Evolutionary conservation across 352 stramenopile species (phyloP).

Genomic region (Phytopythium mirpurense): DNA sequence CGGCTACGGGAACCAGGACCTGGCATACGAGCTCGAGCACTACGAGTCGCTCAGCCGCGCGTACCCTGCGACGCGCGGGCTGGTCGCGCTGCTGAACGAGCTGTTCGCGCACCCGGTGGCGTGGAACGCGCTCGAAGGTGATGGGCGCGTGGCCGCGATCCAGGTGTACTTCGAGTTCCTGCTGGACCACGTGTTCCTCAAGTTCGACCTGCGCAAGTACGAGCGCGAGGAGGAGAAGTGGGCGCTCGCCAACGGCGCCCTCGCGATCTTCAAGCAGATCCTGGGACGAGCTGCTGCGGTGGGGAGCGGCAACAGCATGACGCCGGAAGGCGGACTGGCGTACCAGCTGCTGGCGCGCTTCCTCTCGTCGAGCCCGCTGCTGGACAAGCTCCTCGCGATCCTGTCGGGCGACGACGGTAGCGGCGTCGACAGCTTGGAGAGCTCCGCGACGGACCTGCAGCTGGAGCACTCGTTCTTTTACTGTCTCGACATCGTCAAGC

Average conservation of each 20-base stretch:
- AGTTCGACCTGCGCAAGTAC: constrained; percentile 83
- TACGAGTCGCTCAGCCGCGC: constrained; percentile 72
- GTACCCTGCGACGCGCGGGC: constrained; percentile 76
- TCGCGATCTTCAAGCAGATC: constrained; percentile 79
- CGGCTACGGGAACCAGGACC: constrained; percentile 64
- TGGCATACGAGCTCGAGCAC: constrained; percentile 83
- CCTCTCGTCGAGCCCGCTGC: constrained; percentile 52
- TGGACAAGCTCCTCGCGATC: constrained; percentile 70
- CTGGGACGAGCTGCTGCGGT: constrained; percentile 33
- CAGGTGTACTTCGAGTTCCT: constrained; percentile 85
- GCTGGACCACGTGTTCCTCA: constrained; percentile 76
- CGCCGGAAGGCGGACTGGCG: constrained; percentile 46
- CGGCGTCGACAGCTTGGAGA: constrained; percentile 72
- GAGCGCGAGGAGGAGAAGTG: constrained; percentile 82
- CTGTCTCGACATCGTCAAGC: constrained; percentile 73
- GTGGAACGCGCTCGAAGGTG: constrained; percentile 70
- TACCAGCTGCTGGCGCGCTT: constrained; percentile 69
- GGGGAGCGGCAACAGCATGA: constrained; percentile 13
- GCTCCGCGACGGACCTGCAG: constrained; percentile 60
- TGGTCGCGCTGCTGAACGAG: constrained; percentile 68
- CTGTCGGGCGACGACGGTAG: constrained; percentile 43
- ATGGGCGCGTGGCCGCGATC: constrained; percentile 68
- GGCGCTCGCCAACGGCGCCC: constrained; percentile 59
- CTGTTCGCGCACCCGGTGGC: constrained; percentile 72
- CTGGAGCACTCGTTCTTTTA: constrained; percentile 82